Evolutionary conservation across 2,329 filamentous ascomycete genomes (phyloP).

Genomic region (Fusarium anthophilum): DNA sequence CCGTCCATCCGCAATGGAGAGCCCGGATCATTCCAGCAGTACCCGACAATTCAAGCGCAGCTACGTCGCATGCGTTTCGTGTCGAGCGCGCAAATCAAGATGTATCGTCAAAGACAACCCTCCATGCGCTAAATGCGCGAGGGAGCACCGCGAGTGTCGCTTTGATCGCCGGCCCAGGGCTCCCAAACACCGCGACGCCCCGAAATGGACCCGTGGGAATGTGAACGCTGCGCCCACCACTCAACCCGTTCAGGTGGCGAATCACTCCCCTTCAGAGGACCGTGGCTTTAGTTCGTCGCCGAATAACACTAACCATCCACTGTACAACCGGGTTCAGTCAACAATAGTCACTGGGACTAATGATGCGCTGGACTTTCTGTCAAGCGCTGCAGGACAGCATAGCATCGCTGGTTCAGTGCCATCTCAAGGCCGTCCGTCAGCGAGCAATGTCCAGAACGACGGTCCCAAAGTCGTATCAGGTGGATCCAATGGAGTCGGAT

Average conservation of each 20-base stretch:
- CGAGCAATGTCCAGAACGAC: background rate
- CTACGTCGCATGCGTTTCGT: constrained; percentile 30
- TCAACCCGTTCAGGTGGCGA: background rate
- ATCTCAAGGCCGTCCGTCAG: background rate
- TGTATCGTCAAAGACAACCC: constrained; percentile 30
- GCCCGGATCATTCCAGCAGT: constrained; percentile 1
- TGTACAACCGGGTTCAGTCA: constrained; percentile 22
- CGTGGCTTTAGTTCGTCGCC: background rate
- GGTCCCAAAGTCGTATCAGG: background rate
- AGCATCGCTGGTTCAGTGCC: constrained; percentile 7
- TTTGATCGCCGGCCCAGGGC: constrained; percentile 21
- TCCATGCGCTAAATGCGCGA: constrained; percentile 25
- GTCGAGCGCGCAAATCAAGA: constrained; percentile 24
- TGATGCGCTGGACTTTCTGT: constrained; percentile 28
- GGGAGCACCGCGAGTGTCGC: constrained; percentile 26
- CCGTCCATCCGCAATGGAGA: background rate
- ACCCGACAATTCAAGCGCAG: constrained; percentile 26
- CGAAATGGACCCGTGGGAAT: constrained; percentile 16
- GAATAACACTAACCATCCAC: background rate
- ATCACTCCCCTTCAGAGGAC: background rate
- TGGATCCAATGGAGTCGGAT: constrained; percentile 6
- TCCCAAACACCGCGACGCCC: constrained; percentile 17
- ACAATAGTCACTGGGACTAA: constrained; percentile 25
- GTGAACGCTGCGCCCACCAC: background rate
- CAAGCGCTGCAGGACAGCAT: constrained; percentile 16